Base-by-base conservation (phyloP, 2,329 filamentous ascomycete species). In the Aspergillus calidoustus region DNA sequence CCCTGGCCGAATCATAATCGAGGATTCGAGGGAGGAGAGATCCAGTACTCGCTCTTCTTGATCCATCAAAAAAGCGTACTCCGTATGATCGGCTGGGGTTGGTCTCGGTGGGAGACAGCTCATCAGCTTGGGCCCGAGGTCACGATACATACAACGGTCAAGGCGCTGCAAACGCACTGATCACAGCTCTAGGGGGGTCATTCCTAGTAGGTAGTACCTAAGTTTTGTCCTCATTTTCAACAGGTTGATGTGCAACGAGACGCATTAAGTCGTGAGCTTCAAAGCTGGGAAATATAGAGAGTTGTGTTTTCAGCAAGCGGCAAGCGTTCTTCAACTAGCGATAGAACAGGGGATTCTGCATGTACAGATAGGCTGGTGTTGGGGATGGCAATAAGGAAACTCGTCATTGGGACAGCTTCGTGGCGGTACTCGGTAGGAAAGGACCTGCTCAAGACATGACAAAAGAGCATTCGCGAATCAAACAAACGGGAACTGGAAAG, bases 61-160 rank as follows among this genome's bases (percentile, higher is more conserved):
- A 66, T 62, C 65, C 60, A 61, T 64, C 66, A 54, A 61, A 66
- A 41, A 67, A 62, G 44, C 59, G 52, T 28, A 28, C 25, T 28
- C 6, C 25, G 25, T 63, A 67, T 64, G 65, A 66, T 65, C 65
- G 58, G 57, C 59, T 60, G 54, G 54, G 48, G 57, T 56, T 62
- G 57, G 62, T 60, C 62, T 60, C 54, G 55, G 19, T 54, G 59
- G 44, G 48, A 60, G 65, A 67, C 66, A 68, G 64, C 66, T 68
- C 65, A 65, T 57, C 64, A 61, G 54, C 55, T 41, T 60, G 50
- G 47, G 59, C 46, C 38, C 22, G 19, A 19, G 17, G 31, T 30
- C 13, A 46, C 15, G 41, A 30, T 43, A 41, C 28, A 56, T 28
- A 9, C 43, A n/a, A 44, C 34, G 44, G 46, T 28, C 38, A 51